A percentile compares a stretch with the other conserved stretches of the same genome.
Conservation (phyloP, 2,329 filamentous ascomycete genomes). For the Verticillium longisporum region DNA sequence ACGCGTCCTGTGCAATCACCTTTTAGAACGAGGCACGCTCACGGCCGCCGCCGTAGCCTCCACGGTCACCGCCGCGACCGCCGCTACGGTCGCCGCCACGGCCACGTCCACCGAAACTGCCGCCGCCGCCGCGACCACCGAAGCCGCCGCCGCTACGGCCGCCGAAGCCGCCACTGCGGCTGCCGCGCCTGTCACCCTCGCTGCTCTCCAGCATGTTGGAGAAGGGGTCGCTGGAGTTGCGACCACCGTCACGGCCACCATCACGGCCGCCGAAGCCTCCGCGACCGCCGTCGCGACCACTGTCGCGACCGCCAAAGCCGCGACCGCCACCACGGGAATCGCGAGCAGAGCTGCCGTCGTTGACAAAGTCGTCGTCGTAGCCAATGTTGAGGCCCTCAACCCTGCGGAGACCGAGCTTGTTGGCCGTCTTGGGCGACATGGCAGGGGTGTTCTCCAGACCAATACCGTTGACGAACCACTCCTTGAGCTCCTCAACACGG, state of each 20-base stretch:
- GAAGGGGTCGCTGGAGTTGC: slow-evolving; percentile 13
- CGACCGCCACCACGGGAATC: slow-evolving; percentile 6
- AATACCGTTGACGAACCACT: slow-evolving; percentile 43
- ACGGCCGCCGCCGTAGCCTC: neutral
- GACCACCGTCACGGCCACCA: slow-evolving; percentile 13
- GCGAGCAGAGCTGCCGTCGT: slow-evolving; percentile 6
- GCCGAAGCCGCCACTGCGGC: slow-evolving; percentile 5
- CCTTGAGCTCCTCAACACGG: slow-evolving; percentile 44
- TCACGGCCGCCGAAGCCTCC: slow-evolving; percentile 2
- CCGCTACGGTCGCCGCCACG: slow-evolving; percentile 1
- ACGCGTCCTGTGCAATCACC: neutral
- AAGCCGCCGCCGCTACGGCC: slow-evolving; percentile 4
- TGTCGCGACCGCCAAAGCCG: slow-evolving; percentile 8
- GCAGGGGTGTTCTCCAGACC: slow-evolving; percentile 31
- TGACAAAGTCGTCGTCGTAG: slow-evolving; percentile 1
- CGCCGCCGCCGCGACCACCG: slow-evolving; percentile 2
- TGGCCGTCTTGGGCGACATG: slow-evolving; percentile 13
- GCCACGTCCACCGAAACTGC: slow-evolving; percentile 3
- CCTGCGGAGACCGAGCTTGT: slow-evolving; percentile 22
- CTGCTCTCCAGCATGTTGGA: slow-evolving; percentile 8
- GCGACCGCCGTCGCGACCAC: slow-evolving; percentile 9
- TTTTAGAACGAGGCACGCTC: slow-evolving; percentile 3
- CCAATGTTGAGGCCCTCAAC: slow-evolving; percentile 26
- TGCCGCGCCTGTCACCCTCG: neutral
- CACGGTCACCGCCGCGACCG: slow-evolving; percentile 3